Evolutionary conservation across 1,139 yeast species (phyloP), one percentile per base, ranked within the genome.

Genomic region (Geotrichum fermentans): DNA sequence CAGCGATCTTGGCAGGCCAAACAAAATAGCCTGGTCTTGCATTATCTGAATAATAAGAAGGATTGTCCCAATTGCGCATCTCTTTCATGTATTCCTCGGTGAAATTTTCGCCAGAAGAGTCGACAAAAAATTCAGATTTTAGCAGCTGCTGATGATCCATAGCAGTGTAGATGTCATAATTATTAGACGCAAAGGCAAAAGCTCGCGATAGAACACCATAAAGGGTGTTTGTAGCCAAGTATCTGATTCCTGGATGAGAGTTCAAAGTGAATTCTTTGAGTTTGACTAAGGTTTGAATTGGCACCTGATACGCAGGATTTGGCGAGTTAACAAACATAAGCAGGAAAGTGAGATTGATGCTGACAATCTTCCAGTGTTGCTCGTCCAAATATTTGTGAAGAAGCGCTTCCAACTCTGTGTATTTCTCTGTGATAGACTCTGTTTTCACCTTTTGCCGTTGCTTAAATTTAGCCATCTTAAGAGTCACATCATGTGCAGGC

Each of bases 1-100:
- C 94, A 29, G 66, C 62, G 67, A 86, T 63, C 0, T 67, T 55
- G 10, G 77, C 68, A 16, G 83, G 87, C 96, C 97, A 88, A 45
- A 83, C 82, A 16, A 86, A 67, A 83, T 94, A 86, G 0, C 97
- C 96, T 56, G 68, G 83, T 1, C 61, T 60, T 1, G 88, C 83
- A 30, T 67, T 55, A 0, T 68, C 67, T 17, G 71, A 63, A 56
- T 40, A 60, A 49, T 59, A 66, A 1, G 53, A 28, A 0, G 63
- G 61, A n/a, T 55, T 51, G 4, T 60, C 53, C 11, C 55, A 45
- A 22, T 78, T 77, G n/a, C 61, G 60, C 71, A 84, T 68, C 58
- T 86, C 94, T 2, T 62, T 52, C 40, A 67, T 62, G 73, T 84
- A 86, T 1, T 55, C 55, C 0, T 67, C 63, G 3, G 64, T 67